Evolutionary conservation across 176 grass and related monocot genomes (phyloP).

Genomic region (Otatea glauca): DNA sequence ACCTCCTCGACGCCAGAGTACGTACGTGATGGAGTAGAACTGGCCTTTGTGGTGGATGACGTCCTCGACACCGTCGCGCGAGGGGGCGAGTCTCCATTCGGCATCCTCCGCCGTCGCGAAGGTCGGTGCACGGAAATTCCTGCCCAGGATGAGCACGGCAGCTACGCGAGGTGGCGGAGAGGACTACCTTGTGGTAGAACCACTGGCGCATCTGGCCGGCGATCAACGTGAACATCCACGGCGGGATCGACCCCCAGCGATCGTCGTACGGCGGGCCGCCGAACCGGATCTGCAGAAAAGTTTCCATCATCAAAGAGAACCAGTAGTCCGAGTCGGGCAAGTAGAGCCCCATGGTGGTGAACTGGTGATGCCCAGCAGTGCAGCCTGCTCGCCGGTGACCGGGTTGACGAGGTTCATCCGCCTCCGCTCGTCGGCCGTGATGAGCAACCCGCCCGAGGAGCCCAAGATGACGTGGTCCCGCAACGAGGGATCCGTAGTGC

Average conservation of each 20-base stretch:
- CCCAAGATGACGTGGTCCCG: background rate
- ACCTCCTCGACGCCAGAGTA: background rate
- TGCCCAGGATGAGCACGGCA: background rate
- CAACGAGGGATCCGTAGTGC: background rate
- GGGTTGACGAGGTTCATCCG: background rate
- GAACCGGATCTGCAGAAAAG: background rate
- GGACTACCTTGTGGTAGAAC: conserved; percentile 20
- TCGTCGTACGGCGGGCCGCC: background rate
- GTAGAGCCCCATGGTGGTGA: background rate
- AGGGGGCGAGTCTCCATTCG: background rate
- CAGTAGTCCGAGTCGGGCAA: background rate
- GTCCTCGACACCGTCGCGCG: background rate
- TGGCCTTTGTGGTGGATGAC: background rate
- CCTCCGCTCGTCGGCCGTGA: background rate
- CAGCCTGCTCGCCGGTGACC: background rate
- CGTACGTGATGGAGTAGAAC: conserved; percentile 22
- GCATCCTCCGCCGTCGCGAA: background rate
- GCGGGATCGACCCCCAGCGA: fast-evolving
- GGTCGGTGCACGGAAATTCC: background rate
- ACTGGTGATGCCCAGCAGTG: background rate
- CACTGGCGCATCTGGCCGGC: background rate
- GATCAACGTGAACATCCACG: fast-evolving
- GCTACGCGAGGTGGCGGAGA: background rate
- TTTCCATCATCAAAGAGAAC: background rate
- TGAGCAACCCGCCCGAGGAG: conserved; percentile 22